Conservation (phyloP, 2,329 filamentous ascomycete species). For the Aspergillus quadricinctus region DNA sequence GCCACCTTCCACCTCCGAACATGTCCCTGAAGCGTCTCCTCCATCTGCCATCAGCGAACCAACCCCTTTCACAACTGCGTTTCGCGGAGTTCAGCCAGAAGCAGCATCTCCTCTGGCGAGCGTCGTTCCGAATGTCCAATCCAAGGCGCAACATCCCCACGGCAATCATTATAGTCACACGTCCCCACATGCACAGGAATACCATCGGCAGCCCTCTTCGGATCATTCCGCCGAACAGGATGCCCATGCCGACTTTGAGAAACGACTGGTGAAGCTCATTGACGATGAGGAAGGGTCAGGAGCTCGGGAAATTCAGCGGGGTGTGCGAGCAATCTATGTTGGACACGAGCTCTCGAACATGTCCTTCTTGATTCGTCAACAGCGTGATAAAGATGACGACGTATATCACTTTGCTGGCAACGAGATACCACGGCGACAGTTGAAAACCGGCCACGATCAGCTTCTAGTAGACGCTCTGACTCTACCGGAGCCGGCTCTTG, state of each 20-base stretch:
- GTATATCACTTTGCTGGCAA: conserved; percentile 44
- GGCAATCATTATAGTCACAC: conserved; percentile 1
- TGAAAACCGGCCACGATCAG: conserved; percentile 43
- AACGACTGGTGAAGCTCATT: conserved; percentile 49
- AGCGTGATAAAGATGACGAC: conserved; percentile 39
- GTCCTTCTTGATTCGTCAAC: conserved; percentile 52
- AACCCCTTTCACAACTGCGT: conserved; percentile 25
- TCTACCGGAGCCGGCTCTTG: conserved; percentile 46
- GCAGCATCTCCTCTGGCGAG: conserved; percentile 13
- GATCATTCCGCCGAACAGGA: conserved; percentile 36
- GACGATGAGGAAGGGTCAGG: conserved; percentile 46
- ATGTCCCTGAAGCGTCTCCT: conserved; percentile 17
- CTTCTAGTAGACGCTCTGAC: conserved; percentile 47
- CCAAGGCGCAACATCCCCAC: conserved; percentile 1
- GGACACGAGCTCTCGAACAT: conserved; percentile 55
- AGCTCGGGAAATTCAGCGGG: conserved; percentile 44
- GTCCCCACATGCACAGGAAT: conserved; percentile 13
- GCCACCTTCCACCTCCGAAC: conserved; percentile 27
- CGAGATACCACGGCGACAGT: conserved; percentile 40
- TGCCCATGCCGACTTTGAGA: conserved; percentile 39
- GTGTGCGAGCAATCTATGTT: conserved; percentile 51
- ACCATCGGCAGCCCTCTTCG: conserved; percentile 20
- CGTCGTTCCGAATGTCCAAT: conserved; percentile 7
- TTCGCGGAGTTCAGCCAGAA: conserved; percentile 19
- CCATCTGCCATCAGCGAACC: conserved; percentile 16